These are phyloP conservation scores for Aspergillus sp. DNA, from an alignment of 2,329 filamentous ascomycete species.

Conservation along the genomic window DNA sequence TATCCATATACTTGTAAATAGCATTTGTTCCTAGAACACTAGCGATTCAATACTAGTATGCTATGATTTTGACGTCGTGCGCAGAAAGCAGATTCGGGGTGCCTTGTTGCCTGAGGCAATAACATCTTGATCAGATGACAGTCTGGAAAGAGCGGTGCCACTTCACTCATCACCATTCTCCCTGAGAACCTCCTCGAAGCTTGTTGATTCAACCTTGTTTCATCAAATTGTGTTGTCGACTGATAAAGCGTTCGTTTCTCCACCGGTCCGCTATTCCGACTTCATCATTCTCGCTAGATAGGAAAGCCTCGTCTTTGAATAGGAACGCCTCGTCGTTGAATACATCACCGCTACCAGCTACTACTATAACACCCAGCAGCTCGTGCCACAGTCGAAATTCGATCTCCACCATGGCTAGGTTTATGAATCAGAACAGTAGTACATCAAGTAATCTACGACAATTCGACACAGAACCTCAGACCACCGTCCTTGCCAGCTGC, in stretches of 20 bases:
- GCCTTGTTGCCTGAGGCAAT: conserved; percentile 4
- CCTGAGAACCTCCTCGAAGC: neutral
- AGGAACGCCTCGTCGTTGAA: neutral
- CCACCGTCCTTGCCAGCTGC: conserved; percentile 87
- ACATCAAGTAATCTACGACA: conserved; percentile 66
- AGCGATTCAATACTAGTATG: neutral
- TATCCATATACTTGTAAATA: conserved; percentile 14
- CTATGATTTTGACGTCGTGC: neutral
- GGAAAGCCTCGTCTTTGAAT: neutral
- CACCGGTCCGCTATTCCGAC: neutral
- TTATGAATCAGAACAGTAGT: conserved; percentile 74
- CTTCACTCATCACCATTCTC: neutral
- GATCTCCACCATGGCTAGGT: conserved; percentile 39
- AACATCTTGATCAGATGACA: conserved; percentile 4
- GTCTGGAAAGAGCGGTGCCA: neutral
- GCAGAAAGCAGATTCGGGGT: neutral
- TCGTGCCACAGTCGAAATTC: conserved; percentile 1
- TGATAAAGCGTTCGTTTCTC: neutral
- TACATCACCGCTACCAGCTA: neutral
- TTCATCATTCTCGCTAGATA: neutral
- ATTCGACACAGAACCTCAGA: conserved; percentile 57
- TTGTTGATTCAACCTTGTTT: neutral
- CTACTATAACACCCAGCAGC: neutral
- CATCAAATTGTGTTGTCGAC: neutral
- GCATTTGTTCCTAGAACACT: neutral